Evolutionary conservation across 2,329 filamentous ascomycete genomes (phyloP), one percentile per base, ranked within the genome.

Genomic region (Fusarium odoratissimum): DNA sequence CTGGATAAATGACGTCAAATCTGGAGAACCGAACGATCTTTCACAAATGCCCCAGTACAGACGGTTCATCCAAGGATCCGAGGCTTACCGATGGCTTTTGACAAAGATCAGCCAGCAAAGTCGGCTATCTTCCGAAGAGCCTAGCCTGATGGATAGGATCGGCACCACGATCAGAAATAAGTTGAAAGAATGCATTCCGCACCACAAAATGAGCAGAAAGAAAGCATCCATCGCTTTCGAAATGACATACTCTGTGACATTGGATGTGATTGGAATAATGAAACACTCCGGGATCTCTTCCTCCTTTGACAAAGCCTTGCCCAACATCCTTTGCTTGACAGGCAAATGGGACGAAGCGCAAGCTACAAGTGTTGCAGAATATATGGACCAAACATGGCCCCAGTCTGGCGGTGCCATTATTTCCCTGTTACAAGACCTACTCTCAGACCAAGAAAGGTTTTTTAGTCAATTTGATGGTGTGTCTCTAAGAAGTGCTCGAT

Each of bases 301-400:
- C 4, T n/a, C 38, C 3, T 56, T 52, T n/a, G 2, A 3, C 5
- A 21, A 51, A 17, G 42, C 67, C 14, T 13, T 70, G 0, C 42
- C 54, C 1, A 44, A 52, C 8, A 33, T 60, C 1, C 60, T 48
- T 12, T 69, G 56, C 30, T 17, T 69, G 0, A 60, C 46, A 0
- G 68, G 65, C 9, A 55, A 25, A 3, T 58, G 51, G 21, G 14
- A 61, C 2, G 35, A 65, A 42, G 56, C 51, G 0, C 67, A 71
- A 17, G 60, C 67, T 6, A 21, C 16, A 4, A 65, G 31, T 14
- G 21, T 61, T 13, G 17, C 6, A 0, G 49, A 71, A 13, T 71
- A 69, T 2, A 45, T 71, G 51, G 6, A 46, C 1, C 60, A 71
- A 37, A 66, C 56, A 6, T 71, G 68, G 68, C 68, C 68, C 1